phyloP scores from a whole-genome alignment of 768 basidiomycete genomes.

The Boletus tomentosulus region DNA sequence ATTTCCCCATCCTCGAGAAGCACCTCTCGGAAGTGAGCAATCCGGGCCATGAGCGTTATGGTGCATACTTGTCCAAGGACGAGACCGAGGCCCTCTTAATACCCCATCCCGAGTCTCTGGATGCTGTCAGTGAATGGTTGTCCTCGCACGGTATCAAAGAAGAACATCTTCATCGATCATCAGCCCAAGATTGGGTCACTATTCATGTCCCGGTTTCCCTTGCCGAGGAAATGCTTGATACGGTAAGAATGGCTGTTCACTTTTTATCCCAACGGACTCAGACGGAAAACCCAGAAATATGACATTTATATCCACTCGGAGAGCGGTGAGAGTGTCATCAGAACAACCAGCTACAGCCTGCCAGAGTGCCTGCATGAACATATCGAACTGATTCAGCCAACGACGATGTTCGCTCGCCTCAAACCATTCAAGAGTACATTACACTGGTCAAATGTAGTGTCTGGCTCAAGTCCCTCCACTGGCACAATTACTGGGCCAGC shows the following conservation, averaged over 20 bases:
- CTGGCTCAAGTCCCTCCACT: neutral
- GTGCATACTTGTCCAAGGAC: constrained; percentile 41
- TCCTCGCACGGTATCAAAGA: constrained; percentile 49
- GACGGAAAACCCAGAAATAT: too few species aligned
- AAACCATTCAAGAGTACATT: constrained; percentile 42
- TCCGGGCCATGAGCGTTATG: constrained; percentile 39
- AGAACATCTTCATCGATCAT: constrained; percentile 47
- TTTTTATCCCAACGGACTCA: neutral
- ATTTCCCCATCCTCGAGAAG: constrained; percentile 47
- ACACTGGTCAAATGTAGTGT: constrained; percentile 23
- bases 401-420: constrained; percentile 58
- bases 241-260: constrained; percentile 38
- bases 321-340: constrained; percentile 42
- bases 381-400: constrained; percentile 67
- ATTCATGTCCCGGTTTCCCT: constrained; percentile 52
- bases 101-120: constrained; percentile 50
- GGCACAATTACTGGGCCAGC: constrained; percentile 26
- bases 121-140: constrained; percentile 60
- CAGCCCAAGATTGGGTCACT: constrained; percentile 68
- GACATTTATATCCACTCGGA: too few species aligned
- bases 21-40: constrained; percentile 57
- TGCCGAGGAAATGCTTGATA: constrained; percentile 69
- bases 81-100: constrained; percentile 60
- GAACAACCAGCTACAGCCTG: constrained; percentile 68
- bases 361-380: constrained; percentile 56